Base-by-base conservation (phyloP, 306 rosid species). In the Arachis stenosperma region DNA sequence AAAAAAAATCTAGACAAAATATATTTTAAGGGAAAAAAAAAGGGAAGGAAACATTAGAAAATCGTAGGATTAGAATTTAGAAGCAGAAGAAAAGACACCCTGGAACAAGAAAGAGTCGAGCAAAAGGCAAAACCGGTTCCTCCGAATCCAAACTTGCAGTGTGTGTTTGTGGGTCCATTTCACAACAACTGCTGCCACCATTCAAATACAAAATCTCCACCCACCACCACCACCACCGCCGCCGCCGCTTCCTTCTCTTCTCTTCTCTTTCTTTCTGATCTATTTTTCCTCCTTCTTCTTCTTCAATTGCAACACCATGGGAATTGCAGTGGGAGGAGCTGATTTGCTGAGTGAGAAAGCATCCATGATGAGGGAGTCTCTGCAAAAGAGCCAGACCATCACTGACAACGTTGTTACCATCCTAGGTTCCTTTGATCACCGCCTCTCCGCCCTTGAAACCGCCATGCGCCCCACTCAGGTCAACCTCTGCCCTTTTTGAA, bases 391-490 rank as follows among this genome's bases (percentile, higher is more conserved):
- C 84, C 96, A 94, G 53, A 90, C 90, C 22, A 94, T 94, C 64
- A 87, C 97, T 0, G 99, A 91, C 71, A 87, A 82, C 70, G 99
- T 94, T 5, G 99, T 94, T 58, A 46, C 99, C 46, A 88, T 91
- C 61, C 96, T 91, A 0, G 97, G 98, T 15, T 94, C 97, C 81
- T 94, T 94, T 51, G 98, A 94, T 72, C 96, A 94, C 84, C 98
- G 98, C 70, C 97, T 94, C 78, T 89, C 98, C 2, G 96, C 92
- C 70, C 97, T 94, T 27, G 98, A 94, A 79, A 87, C 90, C 77
- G 98, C 98, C 87, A 94, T 94, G 98, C 94, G 98, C 17, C 98
- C 98, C 7, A 94, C 98, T 80, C 98, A 94, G 98, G 98, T 87
- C 2, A 2, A 22, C 29, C 4, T 6, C 13, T 12, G 36, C 52